Conservation (phyloP, 345 rosid species). For the Noccaea bulbosa region DNA sequence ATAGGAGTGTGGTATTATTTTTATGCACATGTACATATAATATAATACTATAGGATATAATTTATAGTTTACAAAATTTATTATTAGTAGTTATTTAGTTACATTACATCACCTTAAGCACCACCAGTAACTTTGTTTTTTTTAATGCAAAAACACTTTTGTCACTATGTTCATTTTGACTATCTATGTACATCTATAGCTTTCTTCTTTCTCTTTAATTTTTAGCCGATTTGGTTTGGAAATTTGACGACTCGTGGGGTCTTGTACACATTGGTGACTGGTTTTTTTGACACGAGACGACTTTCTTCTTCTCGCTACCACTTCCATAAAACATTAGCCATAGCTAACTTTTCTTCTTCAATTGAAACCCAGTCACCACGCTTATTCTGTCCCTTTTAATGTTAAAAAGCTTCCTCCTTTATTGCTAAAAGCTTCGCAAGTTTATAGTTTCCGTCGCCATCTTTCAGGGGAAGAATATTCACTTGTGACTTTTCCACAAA, state of each 20-base stretch:
- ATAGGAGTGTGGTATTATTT: neutral
- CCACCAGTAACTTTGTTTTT: slow-evolving; percentile 20
- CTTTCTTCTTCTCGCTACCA: slow-evolving; percentile 31
- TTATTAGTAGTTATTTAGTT: neutral
- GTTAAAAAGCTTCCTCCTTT: slow-evolving; percentile 45
- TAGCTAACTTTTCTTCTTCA: slow-evolving; percentile 45
- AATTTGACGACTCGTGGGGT: slow-evolving; percentile 38
- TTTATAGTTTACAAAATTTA: neutral
- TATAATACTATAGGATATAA: neutral
- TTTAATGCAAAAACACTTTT: slow-evolving; percentile 19
- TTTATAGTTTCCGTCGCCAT: slow-evolving; percentile 32
- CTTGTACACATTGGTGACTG: slow-evolving; percentile 42
- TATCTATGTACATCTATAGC: slow-evolving; percentile 19
- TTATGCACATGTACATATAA: slow-evolving; percentile 1
- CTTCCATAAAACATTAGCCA: slow-evolving; percentile 36
- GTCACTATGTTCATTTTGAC: slow-evolving; percentile 23
- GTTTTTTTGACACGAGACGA: slow-evolving; percentile 36
- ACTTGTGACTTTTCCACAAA: slow-evolving; percentile 56
- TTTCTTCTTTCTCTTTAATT: neutral
- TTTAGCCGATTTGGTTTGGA: slow-evolving; percentile 29
- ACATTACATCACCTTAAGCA: slow-evolving; percentile 5
- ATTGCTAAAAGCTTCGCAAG: slow-evolving; percentile 44
- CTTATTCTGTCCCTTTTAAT: slow-evolving; percentile 59
- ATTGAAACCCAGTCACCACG: slow-evolving; percentile 48
- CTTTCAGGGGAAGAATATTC: slow-evolving; percentile 49